These are phyloP conservation scores for Irpex rosettiformis DNA, from an alignment of 1,284 basidiomycete genomes.

Conservation along the genomic window DNA sequence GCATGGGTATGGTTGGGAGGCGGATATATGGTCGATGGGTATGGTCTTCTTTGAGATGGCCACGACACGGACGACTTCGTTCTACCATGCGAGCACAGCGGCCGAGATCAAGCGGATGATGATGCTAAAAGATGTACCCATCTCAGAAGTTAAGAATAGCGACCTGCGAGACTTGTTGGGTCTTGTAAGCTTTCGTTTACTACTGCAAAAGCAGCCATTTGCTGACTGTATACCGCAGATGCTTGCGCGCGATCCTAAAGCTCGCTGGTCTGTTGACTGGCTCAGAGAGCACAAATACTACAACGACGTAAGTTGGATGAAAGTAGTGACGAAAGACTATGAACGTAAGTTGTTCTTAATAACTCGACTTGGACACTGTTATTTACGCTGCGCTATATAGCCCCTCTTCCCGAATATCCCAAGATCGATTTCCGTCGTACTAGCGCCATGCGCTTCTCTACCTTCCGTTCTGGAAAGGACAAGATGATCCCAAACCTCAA, in stretches of 20 bases:
- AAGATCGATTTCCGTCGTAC: background rate
- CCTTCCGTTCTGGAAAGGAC: background rate
- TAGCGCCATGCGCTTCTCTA: background rate
- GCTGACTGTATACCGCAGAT: constrained; percentile 14
- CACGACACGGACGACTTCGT: background rate
- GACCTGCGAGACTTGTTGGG: constrained; percentile 8
- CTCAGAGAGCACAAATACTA: constrained; percentile 19
- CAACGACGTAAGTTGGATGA: constrained; percentile 7
- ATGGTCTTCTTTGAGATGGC: constrained; percentile 22
- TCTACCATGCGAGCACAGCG: constrained; percentile 1
- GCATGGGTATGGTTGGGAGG: constrained; percentile 13
- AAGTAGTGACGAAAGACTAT: background rate
- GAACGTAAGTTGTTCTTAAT: background rate
- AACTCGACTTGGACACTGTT: no score
- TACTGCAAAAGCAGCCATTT: background rate
- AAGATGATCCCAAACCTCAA: background rate
- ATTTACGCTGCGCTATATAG: background rate
- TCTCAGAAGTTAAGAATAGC: constrained; percentile 9
- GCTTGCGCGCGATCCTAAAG: constrained; percentile 13
- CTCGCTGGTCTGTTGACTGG: constrained; percentile 13
- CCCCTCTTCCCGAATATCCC: background rate
- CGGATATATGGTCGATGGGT: constrained; percentile 24
- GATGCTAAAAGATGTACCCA: constrained; percentile 2
- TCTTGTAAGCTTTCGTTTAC: constrained; percentile 6
- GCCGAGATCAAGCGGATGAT: constrained; percentile 4